Conservation (phyloP, 2,329 filamentous ascomycete genomes). For the Colletotrichum kahawae region DNA sequence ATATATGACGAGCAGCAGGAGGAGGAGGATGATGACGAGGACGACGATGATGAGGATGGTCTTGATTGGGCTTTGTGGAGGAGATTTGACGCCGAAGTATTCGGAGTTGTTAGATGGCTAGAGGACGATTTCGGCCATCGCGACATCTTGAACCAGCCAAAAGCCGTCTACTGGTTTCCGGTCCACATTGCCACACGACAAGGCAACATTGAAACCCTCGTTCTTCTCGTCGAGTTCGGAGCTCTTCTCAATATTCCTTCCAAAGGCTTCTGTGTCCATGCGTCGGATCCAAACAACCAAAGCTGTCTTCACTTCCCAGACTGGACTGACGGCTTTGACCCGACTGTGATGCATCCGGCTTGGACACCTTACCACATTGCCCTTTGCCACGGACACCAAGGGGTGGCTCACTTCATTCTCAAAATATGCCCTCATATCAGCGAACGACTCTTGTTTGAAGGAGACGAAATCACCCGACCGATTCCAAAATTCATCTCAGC, state of each 20-base stretch:
- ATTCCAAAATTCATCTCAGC: background rate
- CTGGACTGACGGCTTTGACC: background rate
- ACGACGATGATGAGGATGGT: no score
- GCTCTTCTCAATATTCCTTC: background rate
- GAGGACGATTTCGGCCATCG: background rate
- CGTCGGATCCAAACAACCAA: background rate
- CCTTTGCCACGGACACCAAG: background rate
- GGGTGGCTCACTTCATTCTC: background rate
- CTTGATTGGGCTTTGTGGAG: no score
- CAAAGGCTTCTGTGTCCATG: background rate
- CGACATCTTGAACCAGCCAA: background rate
- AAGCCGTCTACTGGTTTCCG: background rate
- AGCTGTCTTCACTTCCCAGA: background rate
- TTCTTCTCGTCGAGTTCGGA: rapidly evolving
- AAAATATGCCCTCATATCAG: background rate
- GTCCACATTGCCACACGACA: background rate
- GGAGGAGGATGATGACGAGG: background rate
- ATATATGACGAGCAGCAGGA: no score
- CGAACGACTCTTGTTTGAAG: rapidly evolving
- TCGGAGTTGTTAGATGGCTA: background rate
- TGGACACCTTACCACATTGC: background rate
- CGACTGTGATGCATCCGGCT: background rate
- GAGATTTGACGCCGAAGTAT: background rate
- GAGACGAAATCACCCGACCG: rapidly evolving
- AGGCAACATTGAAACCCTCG: background rate